Evolutionary conservation across 352 stramenopile genomes (phyloP).

Genomic region (Globisporangium heterothallicum): DNA sequence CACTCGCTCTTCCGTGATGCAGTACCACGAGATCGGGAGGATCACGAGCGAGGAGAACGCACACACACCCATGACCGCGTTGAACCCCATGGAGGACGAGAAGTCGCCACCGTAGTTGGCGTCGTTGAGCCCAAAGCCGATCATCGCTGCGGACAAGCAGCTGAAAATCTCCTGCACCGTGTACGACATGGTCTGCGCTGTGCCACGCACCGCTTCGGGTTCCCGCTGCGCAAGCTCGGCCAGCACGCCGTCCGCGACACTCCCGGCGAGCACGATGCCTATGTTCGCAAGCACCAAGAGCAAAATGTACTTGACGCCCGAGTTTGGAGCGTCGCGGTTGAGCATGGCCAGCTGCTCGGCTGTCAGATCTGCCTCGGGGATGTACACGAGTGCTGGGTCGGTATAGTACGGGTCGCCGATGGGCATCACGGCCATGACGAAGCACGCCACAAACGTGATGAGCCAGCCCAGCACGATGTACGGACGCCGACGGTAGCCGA

Average conservation of each 20-base stretch:
- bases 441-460: conserved; percentile 7
- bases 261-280: conserved; percentile 39
- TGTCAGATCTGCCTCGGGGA: conserved; percentile 20
- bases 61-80: conserved; percentile 43
- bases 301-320: conserved; percentile 42
- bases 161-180: conserved; percentile 29
- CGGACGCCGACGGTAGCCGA: conserved; percentile 31
- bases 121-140: conserved; percentile 47
- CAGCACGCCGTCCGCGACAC: too few species aligned
- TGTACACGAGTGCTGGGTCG: conserved; percentile 27
- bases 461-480: conserved; percentile 42
- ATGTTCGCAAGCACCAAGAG: conserved; percentile 53
- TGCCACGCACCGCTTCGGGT: conserved; percentile 31
- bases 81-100: conserved; percentile 36
- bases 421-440: conserved; percentile 12
- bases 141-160: conserved; percentile 35
- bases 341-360: conserved; percentile 29
- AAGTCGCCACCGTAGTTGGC: conserved; percentile 48
- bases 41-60: conserved; percentile 24
- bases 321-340: conserved; percentile 33
- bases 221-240: conserved; percentile 58
- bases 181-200: conserved; percentile 38
- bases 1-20: conserved; percentile 34
- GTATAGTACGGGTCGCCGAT: conserved; percentile 51
- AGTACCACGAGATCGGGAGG: conserved; percentile 36